Evolutionary conservation across 1,284 basidiomycete genomes (phyloP), one percentile per base, ranked within the genome.

Genomic region (Fistulinella staudtii): DNA sequence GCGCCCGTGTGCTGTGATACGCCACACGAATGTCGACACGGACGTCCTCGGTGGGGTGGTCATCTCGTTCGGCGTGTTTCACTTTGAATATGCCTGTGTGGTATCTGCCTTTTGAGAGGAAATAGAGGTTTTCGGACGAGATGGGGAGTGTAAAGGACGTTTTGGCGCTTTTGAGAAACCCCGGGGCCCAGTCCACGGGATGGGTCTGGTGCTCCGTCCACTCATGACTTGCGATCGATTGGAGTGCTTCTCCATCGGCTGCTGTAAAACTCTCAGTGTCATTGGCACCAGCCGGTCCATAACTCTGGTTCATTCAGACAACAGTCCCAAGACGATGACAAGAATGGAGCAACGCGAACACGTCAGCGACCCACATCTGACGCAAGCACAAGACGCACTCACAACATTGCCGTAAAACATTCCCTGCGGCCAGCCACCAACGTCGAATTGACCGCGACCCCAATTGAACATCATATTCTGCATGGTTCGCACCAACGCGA

Each of bases 71-170:
- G 14, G 63, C 38, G 25, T 60, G 57, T 7, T 25, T 41, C 8
- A 73, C 43, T 4, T 55, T 43, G 15, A 71, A 42, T 0, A 33
- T 35, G 2, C 72, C 72, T 1, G 31, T 13, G 5, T 63, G 58
- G 10, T 51, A 48, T 1, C 52, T 47, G 0, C 72, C 72, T 5
- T 65, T 58, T 4, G 72, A 52, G 37, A 73, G 27, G 36, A 75
- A 48, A 30, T 67, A 67, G 11, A 73, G 42, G 1, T 52, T 43
- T 1, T 68, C 56, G 1, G 69, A 57, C 1, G 54, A 44, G 15
- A 65, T 38, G n/a, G 71, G 68, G 3, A 74, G 58, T 7, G 55
- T 45, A 31, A 75, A 68, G 0, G 49, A 49, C 4, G 60, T 49
- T 13, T 63, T 43, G 4, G 60, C 58, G n/a, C 55, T 23, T 5